Evolutionary conservation across 2,329 filamentous ascomycete species (phyloP), one percentile per base, ranked within the genome.

Genomic region (Cladosporium austrohemisphaericum): DNA sequence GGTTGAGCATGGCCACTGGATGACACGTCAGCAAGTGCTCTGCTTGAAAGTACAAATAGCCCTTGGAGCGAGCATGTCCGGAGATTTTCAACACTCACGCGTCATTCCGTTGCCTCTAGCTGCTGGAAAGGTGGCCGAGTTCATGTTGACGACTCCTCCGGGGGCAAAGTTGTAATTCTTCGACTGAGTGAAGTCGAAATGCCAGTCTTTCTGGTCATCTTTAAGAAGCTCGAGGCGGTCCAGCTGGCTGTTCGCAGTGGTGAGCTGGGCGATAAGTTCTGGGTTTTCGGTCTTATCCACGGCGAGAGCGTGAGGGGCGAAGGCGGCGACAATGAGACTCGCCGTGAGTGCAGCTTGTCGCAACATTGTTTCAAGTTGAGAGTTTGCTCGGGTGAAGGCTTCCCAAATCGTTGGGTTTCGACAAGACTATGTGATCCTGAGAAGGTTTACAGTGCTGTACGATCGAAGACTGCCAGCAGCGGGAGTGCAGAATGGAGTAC

Each of bases 111-210:
- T 67, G 16, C 69, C 71, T 11, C 68, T 68, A 1, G 73, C 63
- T 14, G 74, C 73, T 4, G 75, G 75, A 55, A 77, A 77, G 16
- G 73, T 76, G 14, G 74, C 74, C 10, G 71, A 71, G 54, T 77
- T 76, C 55, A 76, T 76, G 55, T 75, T 78, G 54, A 74, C 67
- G 26, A 79, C 76, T 13, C 70, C 68, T 10, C 76, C 76, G 1
- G 73, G 74, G 6, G 56, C 52, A 52, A 71, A 71, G 25, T 65
- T 72, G 57, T 74, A 71, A 56, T 66, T 64, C 44, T 74, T 65
- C 8, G 64, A 62, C 3, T 22, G 44, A 22, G 59, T 68, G 62
- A 77, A 79, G 63, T 78, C 72, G 59, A 76, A 78, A 33, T 65
- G 59, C 74, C 74, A 78, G 56, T 72, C 70, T 13, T 62, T 61